phyloP scores from a whole-genome alignment of 2,329 filamentous ascomycete species.

The Epichloe coenophiala region DNA sequence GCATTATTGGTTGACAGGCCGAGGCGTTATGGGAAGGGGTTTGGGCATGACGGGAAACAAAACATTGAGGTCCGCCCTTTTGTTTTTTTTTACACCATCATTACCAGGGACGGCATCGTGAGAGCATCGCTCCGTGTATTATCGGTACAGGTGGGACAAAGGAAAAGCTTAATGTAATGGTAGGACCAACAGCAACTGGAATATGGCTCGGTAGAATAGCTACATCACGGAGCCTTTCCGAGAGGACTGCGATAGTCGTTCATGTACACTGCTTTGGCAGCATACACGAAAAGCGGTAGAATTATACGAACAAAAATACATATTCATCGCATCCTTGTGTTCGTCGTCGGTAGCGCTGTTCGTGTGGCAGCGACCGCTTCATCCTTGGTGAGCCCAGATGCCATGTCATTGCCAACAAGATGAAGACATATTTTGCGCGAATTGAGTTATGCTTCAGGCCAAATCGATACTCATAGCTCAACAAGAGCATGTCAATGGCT shows the following conservation, averaged over 20 bases:
- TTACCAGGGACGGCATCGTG: neutral
- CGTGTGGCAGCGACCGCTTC: neutral
- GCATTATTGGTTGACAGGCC: neutral
- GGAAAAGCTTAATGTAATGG: neutral
- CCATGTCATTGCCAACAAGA: too few species aligned
- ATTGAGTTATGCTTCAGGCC: too few species aligned
- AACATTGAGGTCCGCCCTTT: neutral
- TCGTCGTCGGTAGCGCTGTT: neutral
- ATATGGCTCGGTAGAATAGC: neutral
- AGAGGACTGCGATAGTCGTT: neutral
- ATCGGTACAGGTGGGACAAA: neutral
- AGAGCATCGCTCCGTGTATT: neutral
- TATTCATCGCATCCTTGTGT: too few species aligned
- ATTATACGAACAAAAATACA: neutral
- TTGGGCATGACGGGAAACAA: neutral
- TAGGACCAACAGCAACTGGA: neutral
- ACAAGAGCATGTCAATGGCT: too few species aligned
- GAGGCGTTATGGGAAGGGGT: neutral
- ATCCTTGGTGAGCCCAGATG: too few species aligned
- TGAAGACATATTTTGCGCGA: too few species aligned
- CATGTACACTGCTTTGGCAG: neutral
- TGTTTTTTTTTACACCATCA: neutral
- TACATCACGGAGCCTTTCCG: neutral
- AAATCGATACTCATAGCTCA: too few species aligned
- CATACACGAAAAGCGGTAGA: neutral